Conservation (phyloP, 2,329 filamentous ascomycete genomes). For the Aaosphaeria arxii region DNA sequence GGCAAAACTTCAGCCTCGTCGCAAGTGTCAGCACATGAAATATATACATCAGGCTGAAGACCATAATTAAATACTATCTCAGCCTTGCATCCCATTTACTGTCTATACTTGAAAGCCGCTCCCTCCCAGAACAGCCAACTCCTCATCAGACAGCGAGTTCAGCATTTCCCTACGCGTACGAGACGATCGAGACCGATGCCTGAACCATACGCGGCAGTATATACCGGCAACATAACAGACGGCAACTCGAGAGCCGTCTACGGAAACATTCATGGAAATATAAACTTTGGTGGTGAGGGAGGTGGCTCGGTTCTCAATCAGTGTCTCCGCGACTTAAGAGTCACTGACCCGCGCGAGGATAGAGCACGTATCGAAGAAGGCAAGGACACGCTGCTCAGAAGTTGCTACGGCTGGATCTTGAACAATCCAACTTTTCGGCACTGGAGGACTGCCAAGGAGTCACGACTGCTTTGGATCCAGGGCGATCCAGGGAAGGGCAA, state of each 20-base stretch:
- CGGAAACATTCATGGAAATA: background rate
- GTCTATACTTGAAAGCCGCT: too few relatives aligned
- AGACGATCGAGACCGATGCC: too few relatives aligned
- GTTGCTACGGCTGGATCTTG: slow-evolving; percentile 35
- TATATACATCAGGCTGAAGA: too few relatives aligned
- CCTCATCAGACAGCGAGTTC: too few relatives aligned
- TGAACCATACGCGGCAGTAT: too few relatives aligned
- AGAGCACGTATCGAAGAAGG: background rate
- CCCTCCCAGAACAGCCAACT: too few relatives aligned
- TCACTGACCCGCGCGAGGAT: slow-evolving; percentile 8
- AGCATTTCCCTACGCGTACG: too few relatives aligned
- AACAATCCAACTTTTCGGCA: slow-evolving; percentile 18
- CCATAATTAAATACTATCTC: too few relatives aligned
- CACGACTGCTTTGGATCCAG: slow-evolving; percentile 35
- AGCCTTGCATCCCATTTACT: too few relatives aligned
- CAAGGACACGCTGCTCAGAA: slow-evolving; percentile 19
- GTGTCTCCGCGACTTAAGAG: slow-evolving; percentile 4
- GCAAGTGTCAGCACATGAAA: too few relatives aligned
- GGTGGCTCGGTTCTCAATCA: background rate
- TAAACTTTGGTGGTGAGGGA: background rate
- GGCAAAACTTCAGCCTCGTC: too few relatives aligned
- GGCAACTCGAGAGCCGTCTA: background rate
- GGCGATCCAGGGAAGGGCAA: slow-evolving; percentile 35
- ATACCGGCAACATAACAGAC: background rate
- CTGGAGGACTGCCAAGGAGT: slow-evolving; percentile 17